Evolutionary conservation across 148 eudicot genomes (phyloP), one percentile per base, ranked within the genome.

Genomic region (Pouteria glomerata): DNA sequence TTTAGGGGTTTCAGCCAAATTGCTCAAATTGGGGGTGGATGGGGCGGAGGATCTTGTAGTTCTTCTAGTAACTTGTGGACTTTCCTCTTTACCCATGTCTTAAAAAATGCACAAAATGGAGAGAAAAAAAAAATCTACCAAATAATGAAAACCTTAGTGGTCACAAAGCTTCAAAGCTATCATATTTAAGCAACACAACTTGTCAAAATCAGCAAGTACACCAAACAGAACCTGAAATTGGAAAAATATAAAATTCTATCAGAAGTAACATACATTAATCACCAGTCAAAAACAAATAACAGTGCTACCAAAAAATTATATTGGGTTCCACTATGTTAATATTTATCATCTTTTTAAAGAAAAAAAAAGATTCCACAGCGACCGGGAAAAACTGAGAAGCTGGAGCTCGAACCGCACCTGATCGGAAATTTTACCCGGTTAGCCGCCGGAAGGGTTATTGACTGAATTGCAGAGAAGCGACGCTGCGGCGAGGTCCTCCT

Each of bases 21-120:
- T 77, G 39, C 71, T 79, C 41, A 84, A 77, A 71, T 77, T 72
- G n/a, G 84, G 75, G 18, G 75, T 64, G 11, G 73, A 62, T 53
- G 72, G 59, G 59, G 82, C 44, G 57, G 89, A 83, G 19, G 80
- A 84, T 71, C 98, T 80, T 21, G 95, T 90, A 58, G 88, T 82
- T 83, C 97, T 89, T 86, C 96, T 79, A 1, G 57, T 71, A 61
- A 44, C 55, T 66, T 82, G 85, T 42, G 84, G 84, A 60, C 73
- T 85, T 84, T 82, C 90, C 26, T 89, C 87, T 29, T 74, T 62
- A 44, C 70, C 73, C 98, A 93, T 90, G 55, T 44, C 77, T 59
- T 34, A 56, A 23, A 44, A 37, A 33, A 1, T n/a, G 26, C 34
- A 26, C 7, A 10, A 62, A 52, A 61, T 42, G 41, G n/a, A n/a